phyloP scores from a whole-genome alignment of 2,329 filamentous ascomycete genomes.

The Pseudocercospora fuligena region DNA sequence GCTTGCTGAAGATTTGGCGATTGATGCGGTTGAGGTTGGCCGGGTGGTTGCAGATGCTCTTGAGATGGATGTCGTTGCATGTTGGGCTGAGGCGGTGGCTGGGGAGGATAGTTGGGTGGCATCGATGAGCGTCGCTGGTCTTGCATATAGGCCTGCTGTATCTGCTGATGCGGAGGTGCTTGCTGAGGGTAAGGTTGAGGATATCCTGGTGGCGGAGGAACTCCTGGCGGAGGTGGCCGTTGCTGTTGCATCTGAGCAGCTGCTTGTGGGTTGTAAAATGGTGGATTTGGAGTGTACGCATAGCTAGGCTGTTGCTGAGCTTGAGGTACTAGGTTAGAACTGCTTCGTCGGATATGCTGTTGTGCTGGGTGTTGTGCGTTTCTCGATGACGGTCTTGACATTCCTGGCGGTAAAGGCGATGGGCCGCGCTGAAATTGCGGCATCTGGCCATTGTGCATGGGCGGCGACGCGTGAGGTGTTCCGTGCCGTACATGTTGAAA shows the following conservation, averaged over 20 bases:
- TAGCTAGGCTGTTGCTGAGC: constrained; percentile 59
- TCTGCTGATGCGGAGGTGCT: constrained; percentile 46
- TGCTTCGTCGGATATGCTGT: constrained; percentile 71
- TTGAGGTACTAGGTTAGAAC: constrained; percentile 72
- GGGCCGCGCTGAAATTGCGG: constrained; percentile 73
- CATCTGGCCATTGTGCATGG: constrained; percentile 74
- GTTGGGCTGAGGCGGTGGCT: constrained; percentile 60
- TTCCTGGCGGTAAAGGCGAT: constrained; percentile 78
- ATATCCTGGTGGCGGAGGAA: constrained; percentile 32
- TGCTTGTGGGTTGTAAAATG: constrained; percentile 73
- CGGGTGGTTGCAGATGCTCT: constrained; percentile 40
- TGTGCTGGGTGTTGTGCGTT: constrained; percentile 69
- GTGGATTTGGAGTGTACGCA: constrained; percentile 82
- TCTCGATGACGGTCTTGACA: constrained; percentile 78
- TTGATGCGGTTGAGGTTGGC: constrained; percentile 42
- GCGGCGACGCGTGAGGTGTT: constrained; percentile 85
- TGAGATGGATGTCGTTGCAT: constrained; percentile 45
- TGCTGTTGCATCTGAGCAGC: constrained; percentile 56
- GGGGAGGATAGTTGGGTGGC: constrained; percentile 69
- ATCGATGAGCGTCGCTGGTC: constrained; percentile 76
- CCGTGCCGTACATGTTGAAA: constrained; percentile 82
- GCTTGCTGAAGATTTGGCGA: constrained; percentile 42
- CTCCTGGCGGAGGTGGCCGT: constrained; percentile 35
- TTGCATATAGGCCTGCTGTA: constrained; percentile 74
- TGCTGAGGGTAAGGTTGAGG: constrained; percentile 38